Base-by-base conservation (phyloP, 2,329 filamentous ascomycete genomes). In the Botrytis fabae region DNA sequence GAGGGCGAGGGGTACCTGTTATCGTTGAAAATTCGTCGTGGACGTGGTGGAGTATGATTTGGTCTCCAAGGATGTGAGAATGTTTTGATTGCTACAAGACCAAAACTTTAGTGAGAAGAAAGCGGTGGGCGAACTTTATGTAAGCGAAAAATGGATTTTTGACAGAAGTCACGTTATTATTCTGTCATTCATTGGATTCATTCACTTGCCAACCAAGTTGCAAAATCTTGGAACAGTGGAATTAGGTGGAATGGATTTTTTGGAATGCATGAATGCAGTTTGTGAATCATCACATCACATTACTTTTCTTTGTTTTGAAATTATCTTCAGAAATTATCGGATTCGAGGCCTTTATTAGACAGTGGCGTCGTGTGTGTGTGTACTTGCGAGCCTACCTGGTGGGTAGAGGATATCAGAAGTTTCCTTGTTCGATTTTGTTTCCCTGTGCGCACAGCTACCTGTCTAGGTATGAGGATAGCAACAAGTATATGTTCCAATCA, bases 21-120 rank as follows among this genome's bases (percentile, higher is more conserved):
- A 69, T 75, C 77, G 73, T 63, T 75, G 70, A 74, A 73, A 75
- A 75, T 78, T 62, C 73, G 74, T 78, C 75, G 76, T 77, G 78
- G 77, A 80, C 76, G 79, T 80, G 78, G 79, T 79, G 76, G 76
- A 76, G 75, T 77, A 73, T 79, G 79, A 78, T 77, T 79, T 77
- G 78, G 73, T 75, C 73, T 75, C 71, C 72, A 38, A 76, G 73
- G 74, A 69, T 72, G 51, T 74, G 76, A 78, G 78, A 74, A 79
- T 79, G 79, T 80, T 80, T 80, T 78, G 78, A 76, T 75, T 61
- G 60, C 75, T 75, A 73, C 74, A 75, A 75, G 76, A 57, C 73
- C 72, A 66, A 71, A 73, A 64, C 61, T 72, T 59, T 57, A 69
- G 65, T 44, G 68, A 63, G 42, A 70, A 59, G n/a, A 70, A 63